Base-by-base conservation (phyloP, 331 rosid species). In the Stylosanthes scabra region DNA sequence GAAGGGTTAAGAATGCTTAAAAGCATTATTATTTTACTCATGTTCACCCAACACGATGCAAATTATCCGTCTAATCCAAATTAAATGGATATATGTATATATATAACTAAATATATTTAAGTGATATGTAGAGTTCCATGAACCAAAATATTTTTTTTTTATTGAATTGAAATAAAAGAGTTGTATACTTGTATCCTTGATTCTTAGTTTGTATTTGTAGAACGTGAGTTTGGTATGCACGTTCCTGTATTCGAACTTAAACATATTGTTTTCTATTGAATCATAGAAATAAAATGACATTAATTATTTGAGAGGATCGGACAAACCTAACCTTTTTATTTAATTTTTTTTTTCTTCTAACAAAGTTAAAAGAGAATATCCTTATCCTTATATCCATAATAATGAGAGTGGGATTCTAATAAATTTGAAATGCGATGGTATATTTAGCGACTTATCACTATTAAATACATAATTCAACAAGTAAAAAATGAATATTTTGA, bases 21-120 rank as follows among this genome's bases (percentile, higher is more conserved):
- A 65, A 65, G 60, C 29, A 66, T 66, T 14, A 75, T 9, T 14
- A 66, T 75, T 60, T 34, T 34, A 34, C 39, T 34, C 39, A 5
- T 55, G 76, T 42, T 70, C 20, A 15, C 9, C 13, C 13, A 1
- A 56, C 42, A 58, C 31, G 13, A 51, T 61, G 51, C 61, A 27
- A 29, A 57, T 27, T 13, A 34, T 1, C 3, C 12, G 4, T 34
- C 27, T 13, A 75, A 15, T 10, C 64, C 58, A 59, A 71, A 27
- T 12, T 41, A 62, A 20, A 20, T 20, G 25, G n/a, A 20, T 10
- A 20, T 6, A 45, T 12, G 5, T 50, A 20, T 10, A 20, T 6
- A 45, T 12, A 11, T 50, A 49, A 16, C 50, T 62, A 37, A 62
- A 62, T 59, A 71, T 47, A 41, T 47, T 20, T 20, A 20, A 54